Conservation (phyloP, 2,329 filamentous ascomycete species). For the Simplicillium aogashimaense region DNA sequence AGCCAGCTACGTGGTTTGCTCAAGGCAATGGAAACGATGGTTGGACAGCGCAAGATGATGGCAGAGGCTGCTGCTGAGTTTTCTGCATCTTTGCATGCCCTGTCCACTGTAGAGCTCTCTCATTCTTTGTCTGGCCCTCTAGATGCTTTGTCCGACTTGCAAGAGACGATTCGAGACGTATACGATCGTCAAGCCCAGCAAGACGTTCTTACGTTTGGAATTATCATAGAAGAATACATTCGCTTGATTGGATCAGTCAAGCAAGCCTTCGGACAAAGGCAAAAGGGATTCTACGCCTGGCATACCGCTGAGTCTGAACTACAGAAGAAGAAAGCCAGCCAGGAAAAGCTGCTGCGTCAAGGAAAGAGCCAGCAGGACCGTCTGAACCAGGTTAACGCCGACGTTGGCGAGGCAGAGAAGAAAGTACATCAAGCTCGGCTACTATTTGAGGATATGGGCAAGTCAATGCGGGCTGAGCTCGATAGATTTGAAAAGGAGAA, state of each 20-base stretch:
- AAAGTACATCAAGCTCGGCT: constrained; percentile 84
- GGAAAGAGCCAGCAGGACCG: constrained; percentile 94
- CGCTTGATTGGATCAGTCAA: constrained; percentile 92
- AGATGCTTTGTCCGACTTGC: constrained; percentile 84
- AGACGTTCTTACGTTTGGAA: constrained; percentile 89
- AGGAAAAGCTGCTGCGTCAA: constrained; percentile 92
- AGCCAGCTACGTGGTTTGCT: constrained; percentile 81
- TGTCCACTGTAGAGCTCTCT: constrained; percentile 87
- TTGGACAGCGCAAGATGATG: constrained; percentile 83
- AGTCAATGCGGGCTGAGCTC: constrained; percentile 81
- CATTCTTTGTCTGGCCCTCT: constrained; percentile 79
- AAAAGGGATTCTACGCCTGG: constrained; percentile 95
- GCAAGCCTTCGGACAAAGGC: constrained; percentile 80
- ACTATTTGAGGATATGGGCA: constrained; percentile 94
- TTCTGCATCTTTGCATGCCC: constrained; percentile 80
- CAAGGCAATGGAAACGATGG: constrained; percentile 90
- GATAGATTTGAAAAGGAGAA: constrained; percentile 95
- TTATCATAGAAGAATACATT: constrained; percentile 97
- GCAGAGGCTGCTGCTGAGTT: constrained; percentile 92
- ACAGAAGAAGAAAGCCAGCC: constrained; percentile 76
- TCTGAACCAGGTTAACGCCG: constrained; percentile 81
- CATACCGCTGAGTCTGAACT: constrained; percentile 83
- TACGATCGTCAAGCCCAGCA: constrained; percentile 97
- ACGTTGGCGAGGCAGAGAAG: constrained; percentile 89
- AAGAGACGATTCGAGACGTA: constrained; percentile 86